These are phyloP conservation scores for Ophiognomonia clavigignenti-juglandacearum DNA, from an alignment of 2,329 filamentous ascomycete genomes.

Conservation along the genomic window DNA sequence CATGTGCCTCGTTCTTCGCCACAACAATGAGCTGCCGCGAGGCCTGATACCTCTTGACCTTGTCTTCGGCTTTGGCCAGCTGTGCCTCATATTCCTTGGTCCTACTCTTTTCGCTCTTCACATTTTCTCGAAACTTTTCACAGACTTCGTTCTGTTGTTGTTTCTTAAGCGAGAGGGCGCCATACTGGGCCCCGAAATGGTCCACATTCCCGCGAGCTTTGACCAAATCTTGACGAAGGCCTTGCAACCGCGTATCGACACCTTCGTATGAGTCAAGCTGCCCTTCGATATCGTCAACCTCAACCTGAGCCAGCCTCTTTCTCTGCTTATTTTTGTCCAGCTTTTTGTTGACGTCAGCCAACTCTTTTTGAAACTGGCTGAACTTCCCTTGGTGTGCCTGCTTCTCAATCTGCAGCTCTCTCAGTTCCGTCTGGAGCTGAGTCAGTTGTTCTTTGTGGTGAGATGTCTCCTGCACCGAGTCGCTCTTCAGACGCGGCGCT, in stretches of 20 bases:
- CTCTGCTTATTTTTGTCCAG: slow-evolving; percentile 41
- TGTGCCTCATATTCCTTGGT: slow-evolving; percentile 37
- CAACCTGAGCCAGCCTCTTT: slow-evolving; percentile 56
- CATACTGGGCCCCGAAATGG: slow-evolving; percentile 51
- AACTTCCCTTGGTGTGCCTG: slow-evolving; percentile 42
- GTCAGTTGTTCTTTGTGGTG: slow-evolving; percentile 44
- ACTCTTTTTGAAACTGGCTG: slow-evolving; percentile 42
- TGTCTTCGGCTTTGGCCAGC: slow-evolving; percentile 52
- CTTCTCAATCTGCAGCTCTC: slow-evolving; percentile 44
- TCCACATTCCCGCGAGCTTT: slow-evolving; percentile 41
- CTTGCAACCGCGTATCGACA: slow-evolving; percentile 61
- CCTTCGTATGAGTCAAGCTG: slow-evolving; percentile 64
- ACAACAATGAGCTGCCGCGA: slow-evolving; percentile 48
- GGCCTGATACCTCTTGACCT: slow-evolving; percentile 42
- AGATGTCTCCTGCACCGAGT: slow-evolving; percentile 32
- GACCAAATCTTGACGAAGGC: slow-evolving; percentile 52
- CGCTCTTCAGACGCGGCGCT: slow-evolving; percentile 72
- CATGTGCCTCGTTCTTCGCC: slow-evolving; percentile 58
- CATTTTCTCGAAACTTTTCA: slow-evolving; percentile 33
- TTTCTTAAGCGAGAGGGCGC: slow-evolving; percentile 44
- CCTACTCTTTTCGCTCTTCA: slow-evolving; percentile 27
- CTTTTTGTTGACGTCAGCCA: slow-evolving; percentile 44
- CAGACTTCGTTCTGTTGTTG: slow-evolving; percentile 39
- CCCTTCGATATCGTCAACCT: slow-evolving; percentile 46
- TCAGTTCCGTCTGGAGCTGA: slow-evolving; percentile 51